Conservation (phyloP, 1,284 basidiomycete species). For the Sutorius eximius region DNA sequence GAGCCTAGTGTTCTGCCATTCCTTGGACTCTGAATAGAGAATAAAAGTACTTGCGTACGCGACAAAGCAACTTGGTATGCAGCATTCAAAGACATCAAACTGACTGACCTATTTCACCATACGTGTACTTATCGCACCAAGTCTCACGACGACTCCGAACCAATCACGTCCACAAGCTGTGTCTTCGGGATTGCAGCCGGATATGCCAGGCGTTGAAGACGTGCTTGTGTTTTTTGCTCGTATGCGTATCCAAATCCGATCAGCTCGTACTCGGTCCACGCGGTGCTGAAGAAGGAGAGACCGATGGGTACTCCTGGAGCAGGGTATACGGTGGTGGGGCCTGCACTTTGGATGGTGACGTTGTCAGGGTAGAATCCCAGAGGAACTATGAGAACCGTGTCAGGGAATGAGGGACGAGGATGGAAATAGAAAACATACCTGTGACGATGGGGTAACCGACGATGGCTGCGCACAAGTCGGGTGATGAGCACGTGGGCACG, state of each 20-base stretch:
- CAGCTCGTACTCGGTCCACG: constrained; percentile 60
- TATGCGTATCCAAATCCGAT: constrained; percentile 64
- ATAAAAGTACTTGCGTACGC: no score
- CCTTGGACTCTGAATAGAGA: no score
- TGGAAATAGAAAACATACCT: constrained; percentile 31
- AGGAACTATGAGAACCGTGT: constrained; percentile 41
- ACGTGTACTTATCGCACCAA: not conserved
- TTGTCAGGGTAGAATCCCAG: constrained; percentile 61
- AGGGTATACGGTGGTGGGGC: constrained; percentile 48
- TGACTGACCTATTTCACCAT: not conserved
- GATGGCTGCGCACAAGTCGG: constrained; percentile 39
- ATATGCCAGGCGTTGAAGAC: constrained; percentile 53
- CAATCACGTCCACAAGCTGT: constrained; percentile 54
- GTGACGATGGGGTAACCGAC: constrained; percentile 63
- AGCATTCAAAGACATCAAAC: not conserved
- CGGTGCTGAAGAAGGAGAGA: constrained; percentile 61
- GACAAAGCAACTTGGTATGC: no score
- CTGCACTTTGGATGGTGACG: constrained; percentile 40
- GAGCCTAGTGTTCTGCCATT: no score
- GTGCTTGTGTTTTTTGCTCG: constrained; percentile 61
- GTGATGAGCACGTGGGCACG: not conserved
- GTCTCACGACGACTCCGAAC: not conserved
- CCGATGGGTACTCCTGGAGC: constrained; percentile 65
- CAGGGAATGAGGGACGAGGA: not conserved
- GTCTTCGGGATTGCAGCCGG: constrained; percentile 58